Evolutionary conservation across 1,139 yeast genomes (phyloP).

Genomic region (Keqinozyma sinolaborantium): DNA sequence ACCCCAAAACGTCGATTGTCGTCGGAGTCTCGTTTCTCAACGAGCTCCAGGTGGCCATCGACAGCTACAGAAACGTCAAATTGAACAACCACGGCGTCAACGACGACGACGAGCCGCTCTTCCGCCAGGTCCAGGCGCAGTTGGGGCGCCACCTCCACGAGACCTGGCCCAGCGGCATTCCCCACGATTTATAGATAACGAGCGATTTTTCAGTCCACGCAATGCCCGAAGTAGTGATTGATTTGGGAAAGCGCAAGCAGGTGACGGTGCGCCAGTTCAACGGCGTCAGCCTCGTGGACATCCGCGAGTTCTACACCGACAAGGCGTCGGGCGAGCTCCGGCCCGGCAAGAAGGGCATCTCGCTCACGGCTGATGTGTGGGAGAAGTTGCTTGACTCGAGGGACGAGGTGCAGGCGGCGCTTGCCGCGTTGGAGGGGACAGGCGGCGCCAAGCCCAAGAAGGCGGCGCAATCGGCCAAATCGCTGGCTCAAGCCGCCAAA

Average conservation of each 20-base stretch:
- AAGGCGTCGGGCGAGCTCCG: constrained; percentile 53
- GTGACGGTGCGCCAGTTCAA: constrained; percentile 72
- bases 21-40: constrained; percentile 64
- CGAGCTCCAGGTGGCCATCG: constrained; percentile 65
- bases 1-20: constrained; percentile 55
- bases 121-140: constrained; percentile 39
- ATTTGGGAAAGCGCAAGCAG: constrained; percentile 61
- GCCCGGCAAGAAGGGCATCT: constrained; percentile 86
- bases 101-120: constrained; percentile 39
- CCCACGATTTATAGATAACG: constrained; percentile 8
- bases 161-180: constrained; percentile 70
- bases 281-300: constrained; percentile 64
- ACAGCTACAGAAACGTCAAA: constrained; percentile 50
- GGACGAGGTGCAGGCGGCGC: constrained; percentile 59
- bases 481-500: too few species aligned
- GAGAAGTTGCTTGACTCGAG: constrained; percentile 46
- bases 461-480: constrained; percentile 4
- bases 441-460: constrained; percentile 6
- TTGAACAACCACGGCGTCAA: constrained; percentile 24
- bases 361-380: constrained; percentile 74
- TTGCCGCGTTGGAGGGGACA: constrained; percentile 42
- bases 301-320: constrained; percentile 74
- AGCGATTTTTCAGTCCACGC: too few species aligned
- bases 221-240: too few species aligned
- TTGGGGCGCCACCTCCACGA: constrained; percentile 62